Conservation (phyloP, 2,329 filamentous ascomycete species). For the Cyphellophora attinorum region DNA sequence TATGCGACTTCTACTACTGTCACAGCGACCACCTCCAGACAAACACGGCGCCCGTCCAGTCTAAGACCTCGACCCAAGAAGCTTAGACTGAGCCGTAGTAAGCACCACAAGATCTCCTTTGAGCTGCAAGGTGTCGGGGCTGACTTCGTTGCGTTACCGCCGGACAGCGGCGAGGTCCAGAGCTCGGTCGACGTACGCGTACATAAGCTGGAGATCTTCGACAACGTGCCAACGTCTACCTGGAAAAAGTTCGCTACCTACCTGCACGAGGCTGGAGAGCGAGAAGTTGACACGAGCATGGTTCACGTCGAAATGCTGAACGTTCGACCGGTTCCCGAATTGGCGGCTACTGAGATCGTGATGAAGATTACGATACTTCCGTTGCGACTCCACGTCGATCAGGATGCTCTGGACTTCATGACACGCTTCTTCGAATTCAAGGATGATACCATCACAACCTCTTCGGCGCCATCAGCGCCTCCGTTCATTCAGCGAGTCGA, state of each 20-base stretch:
- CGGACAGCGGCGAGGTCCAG: conserved; percentile 68
- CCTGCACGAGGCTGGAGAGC: conserved; percentile 74
- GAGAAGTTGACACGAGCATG: conserved; percentile 82
- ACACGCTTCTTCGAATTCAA: conserved; percentile 98
- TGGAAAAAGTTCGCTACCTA: conserved; percentile 99
- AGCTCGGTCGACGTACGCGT: conserved; percentile 80
- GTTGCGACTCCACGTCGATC: conserved; percentile 85
- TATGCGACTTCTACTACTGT: conserved; percentile 62
- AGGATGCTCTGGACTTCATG: conserved; percentile 94
- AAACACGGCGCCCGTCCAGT: conserved; percentile 19
- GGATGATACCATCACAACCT: conserved; percentile 51
- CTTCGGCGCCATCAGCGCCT: conserved; percentile 56
- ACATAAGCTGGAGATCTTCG: conserved; percentile 77
- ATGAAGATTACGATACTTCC: conserved; percentile 71
- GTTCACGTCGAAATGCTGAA: conserved; percentile 80
- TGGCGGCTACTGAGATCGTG: conserved; percentile 84
- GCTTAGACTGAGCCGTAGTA: conserved; percentile 73
- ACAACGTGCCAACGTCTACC: conserved; percentile 87
- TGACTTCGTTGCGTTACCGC: conserved; percentile 72
- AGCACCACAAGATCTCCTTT: conserved; percentile 89
- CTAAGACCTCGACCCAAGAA: conserved; percentile 39
- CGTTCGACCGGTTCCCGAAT: conserved; percentile 72
- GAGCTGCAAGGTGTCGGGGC: conserved; percentile 77
- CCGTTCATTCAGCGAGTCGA: conserved; percentile 88
- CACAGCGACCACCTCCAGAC: conserved; percentile 26